phyloP scores from a whole-genome alignment of 192 early-diverging fungal genomes.

The Coemansia pectinata region DNA sequence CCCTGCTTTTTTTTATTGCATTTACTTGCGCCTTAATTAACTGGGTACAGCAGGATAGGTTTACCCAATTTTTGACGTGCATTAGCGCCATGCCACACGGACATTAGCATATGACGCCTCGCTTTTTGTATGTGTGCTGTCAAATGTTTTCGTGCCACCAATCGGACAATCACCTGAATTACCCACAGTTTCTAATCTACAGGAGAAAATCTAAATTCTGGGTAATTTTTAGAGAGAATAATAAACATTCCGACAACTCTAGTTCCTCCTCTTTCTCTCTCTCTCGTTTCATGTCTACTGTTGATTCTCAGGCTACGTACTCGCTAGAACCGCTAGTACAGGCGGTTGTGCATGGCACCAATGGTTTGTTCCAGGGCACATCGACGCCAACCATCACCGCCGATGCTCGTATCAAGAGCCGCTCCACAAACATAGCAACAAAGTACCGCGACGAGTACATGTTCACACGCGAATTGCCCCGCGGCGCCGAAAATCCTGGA shows the following conservation, averaged over 20 bases:
- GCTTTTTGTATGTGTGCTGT: background rate
- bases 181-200: background rate
- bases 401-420: constrained; percentile 1
- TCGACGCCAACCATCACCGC: background rate
- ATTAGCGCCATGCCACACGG: constrained; percentile 1
- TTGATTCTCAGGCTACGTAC: background rate
- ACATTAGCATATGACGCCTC: constrained; percentile 7
- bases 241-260: background rate
- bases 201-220: background rate
- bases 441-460: constrained; percentile 52
- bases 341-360: constrained; percentile 18
- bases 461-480: constrained; percentile 32
- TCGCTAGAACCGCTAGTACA: constrained; percentile 8
- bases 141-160: background rate
- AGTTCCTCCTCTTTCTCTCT: background rate
- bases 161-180: background rate
- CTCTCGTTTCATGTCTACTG: background rate
- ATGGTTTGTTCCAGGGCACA: constrained; percentile 30
- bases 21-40: background rate
- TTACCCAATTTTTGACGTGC: constrained; percentile 1
- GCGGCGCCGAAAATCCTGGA: constrained; percentile 3
- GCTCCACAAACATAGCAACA: constrained; percentile 9
- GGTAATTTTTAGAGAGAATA: background rate
- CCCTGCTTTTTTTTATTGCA: background rate
- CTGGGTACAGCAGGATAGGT: background rate